These are phyloP conservation scores for Xylaria hypoxylon DNA, from an alignment of 2,329 filamentous ascomycete species.

Conservation along the genomic window DNA sequence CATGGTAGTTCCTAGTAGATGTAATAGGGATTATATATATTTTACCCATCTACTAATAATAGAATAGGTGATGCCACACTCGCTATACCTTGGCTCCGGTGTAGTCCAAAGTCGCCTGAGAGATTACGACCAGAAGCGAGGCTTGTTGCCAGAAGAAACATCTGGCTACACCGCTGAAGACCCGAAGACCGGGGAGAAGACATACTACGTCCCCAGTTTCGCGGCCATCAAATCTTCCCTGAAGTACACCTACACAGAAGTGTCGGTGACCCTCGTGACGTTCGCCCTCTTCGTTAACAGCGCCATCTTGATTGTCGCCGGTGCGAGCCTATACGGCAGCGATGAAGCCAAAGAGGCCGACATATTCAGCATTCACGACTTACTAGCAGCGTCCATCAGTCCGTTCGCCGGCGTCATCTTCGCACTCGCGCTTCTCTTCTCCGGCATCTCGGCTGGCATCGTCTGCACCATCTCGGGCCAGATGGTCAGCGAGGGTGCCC, in stretches of 20 bases:
- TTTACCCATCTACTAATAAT: slow-evolving; percentile 30
- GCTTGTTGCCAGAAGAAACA: slow-evolving; percentile 58
- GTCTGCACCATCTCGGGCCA: slow-evolving; percentile 91
- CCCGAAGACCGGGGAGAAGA: slow-evolving; percentile 54
- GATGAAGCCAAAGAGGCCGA: slow-evolving; percentile 74
- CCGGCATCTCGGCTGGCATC: slow-evolving; percentile 83
- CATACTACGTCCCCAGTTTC: slow-evolving; percentile 76
- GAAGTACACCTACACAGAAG: slow-evolving; percentile 77
- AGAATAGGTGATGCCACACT: slow-evolving; percentile 54
- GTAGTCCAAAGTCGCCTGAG: slow-evolving; percentile 75
- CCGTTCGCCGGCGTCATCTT: slow-evolving; percentile 86
- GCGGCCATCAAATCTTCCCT: slow-evolving; percentile 79
- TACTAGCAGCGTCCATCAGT: slow-evolving; percentile 76
- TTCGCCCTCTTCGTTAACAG: slow-evolving; percentile 89
- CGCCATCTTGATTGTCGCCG: slow-evolving; percentile 84
- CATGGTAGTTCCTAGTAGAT: neutral
- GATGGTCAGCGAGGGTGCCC: slow-evolving; percentile 86
- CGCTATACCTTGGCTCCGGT: slow-evolving; percentile 74
- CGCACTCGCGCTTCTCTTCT: slow-evolving; percentile 82
- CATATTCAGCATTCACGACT: slow-evolving; percentile 83
- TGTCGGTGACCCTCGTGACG: slow-evolving; percentile 79
- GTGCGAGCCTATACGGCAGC: slow-evolving; percentile 76
- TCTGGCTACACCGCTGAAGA: slow-evolving; percentile 42
- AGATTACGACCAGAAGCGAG: slow-evolving; percentile 70
- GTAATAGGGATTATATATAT: neutral